Evolutionary conservation across 768 basidiomycete species (phyloP).

Genomic region (Leccinum uliginosum): DNA sequence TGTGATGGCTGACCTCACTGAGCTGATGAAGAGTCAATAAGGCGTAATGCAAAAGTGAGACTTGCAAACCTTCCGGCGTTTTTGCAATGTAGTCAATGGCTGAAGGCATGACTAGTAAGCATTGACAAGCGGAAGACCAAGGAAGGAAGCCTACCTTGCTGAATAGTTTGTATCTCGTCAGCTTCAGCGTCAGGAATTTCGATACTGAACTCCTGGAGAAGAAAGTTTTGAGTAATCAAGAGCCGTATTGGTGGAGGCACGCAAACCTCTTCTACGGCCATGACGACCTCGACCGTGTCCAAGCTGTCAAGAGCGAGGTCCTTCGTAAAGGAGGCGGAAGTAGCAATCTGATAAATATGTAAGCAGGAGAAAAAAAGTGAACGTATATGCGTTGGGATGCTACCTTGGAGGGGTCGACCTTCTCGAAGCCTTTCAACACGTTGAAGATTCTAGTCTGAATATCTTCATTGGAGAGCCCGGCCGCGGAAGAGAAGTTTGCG

Average conservation of each 20-base stretch:
- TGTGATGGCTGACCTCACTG: conserved; percentile 33
- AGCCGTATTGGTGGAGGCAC: background rate
- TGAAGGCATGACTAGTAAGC: conserved; percentile 29
- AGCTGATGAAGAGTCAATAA: conserved; percentile 34
- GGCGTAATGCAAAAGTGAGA: conserved; percentile 5
- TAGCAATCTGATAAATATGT: conserved; percentile 48
- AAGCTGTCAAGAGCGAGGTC: conserved; percentile 77
- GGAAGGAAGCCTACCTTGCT: conserved; percentile 63
- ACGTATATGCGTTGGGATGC: background rate
- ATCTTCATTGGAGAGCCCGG: conserved; percentile 20
- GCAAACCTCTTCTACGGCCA: conserved; percentile 92
- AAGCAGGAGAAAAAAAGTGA: conserved; percentile 12
- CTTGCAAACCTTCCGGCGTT: conserved; percentile 74
- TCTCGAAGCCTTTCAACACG: conserved; percentile 31
- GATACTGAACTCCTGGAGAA: conserved; percentile 82
- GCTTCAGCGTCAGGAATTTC: conserved; percentile 98
- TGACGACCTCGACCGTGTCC: conserved; percentile 96
- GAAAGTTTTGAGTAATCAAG: background rate
- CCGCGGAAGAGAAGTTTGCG: conserved; percentile 28
- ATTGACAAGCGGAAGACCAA: background rate
- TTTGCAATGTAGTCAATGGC: conserved; percentile 95
- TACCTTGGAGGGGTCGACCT: conserved; percentile 28
- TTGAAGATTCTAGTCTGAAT: conserved; percentile 25
- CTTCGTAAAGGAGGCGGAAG: conserved; percentile 50
- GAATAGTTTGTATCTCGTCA: conserved; percentile 88